Conservation (phyloP, 2,329 filamentous ascomycete genomes). For the Penicillium sclerotiorum region DNA sequence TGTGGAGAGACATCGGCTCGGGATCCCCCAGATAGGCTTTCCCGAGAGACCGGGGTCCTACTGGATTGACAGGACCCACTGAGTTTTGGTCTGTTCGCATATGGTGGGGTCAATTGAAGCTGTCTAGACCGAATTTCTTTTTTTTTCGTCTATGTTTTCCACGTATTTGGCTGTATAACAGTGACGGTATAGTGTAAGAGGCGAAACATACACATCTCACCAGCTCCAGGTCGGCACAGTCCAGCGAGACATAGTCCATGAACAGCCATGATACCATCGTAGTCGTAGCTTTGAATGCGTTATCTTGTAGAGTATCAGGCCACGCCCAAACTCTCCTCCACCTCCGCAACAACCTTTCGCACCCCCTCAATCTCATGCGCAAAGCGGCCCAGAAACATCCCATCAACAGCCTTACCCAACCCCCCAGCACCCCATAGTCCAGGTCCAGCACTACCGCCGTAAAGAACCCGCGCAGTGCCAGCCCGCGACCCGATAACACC, state of each 20-base stretch:
- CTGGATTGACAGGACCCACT: slow-evolving; percentile 3
- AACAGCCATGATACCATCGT: too few relatives aligned
- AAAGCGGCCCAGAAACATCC: slow-evolving; percentile 79
- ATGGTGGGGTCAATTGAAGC: not conserved
- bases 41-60: slow-evolving; percentile 13
- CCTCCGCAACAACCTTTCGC: slow-evolving; percentile 70
- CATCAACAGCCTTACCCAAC: slow-evolving; percentile 72
- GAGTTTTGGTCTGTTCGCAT: slow-evolving; percentile 3
- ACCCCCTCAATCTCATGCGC: slow-evolving; percentile 75
- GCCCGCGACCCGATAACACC: slow-evolving; percentile 55
- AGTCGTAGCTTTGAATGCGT: too few relatives aligned
- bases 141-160: not conserved
- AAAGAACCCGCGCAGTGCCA: slow-evolving; percentile 70
- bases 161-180: slow-evolving; percentile 21
- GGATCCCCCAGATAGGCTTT: slow-evolving; percentile 30
- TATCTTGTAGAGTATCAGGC: too few relatives aligned
- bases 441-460: slow-evolving; percentile 81
- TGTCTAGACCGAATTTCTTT: slow-evolving; percentile 12
- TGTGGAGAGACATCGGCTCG: slow-evolving; percentile 8
- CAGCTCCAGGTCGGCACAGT: not conserved
- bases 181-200: slow-evolving; percentile 23
- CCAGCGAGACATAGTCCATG: too few relatives aligned
- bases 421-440: slow-evolving; percentile 63
- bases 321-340: slow-evolving; percentile 52
- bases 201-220: slow-evolving; percentile 21